phyloP scores from a whole-genome alignment of 257 asterid species.

The Forsythia suspensa region DNA sequence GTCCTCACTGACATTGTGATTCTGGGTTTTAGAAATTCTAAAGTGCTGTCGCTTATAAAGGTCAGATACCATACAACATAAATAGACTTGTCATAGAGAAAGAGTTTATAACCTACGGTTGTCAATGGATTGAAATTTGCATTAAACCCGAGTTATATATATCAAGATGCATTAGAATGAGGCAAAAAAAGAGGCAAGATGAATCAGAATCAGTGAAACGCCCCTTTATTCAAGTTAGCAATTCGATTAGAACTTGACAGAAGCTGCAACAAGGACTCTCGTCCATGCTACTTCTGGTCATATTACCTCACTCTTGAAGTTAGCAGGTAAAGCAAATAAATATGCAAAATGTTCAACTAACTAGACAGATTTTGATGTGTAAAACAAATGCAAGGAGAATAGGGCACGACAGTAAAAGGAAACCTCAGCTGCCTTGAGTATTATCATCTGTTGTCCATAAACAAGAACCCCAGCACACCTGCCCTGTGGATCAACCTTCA shows the following conservation, averaged over 20 bases:
- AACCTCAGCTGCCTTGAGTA: conserved; percentile 98
- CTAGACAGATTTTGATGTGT: not conserved
- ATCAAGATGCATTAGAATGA: not conserved
- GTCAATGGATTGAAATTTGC: too few species aligned
- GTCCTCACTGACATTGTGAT: too few species aligned
- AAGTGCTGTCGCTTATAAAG: too few species aligned
- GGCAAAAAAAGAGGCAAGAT: not conserved
- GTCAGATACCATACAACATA: too few species aligned
- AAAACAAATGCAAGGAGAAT: conserved; percentile 8
- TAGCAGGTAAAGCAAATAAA: not conserved
- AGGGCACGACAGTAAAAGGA: conserved; percentile 22
- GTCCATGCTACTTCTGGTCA: not conserved
- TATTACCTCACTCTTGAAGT: not conserved
- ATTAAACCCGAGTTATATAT: too few species aligned
- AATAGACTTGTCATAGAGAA: too few species aligned
- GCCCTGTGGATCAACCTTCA: conserved; percentile 92
- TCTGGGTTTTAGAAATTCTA: too few species aligned
- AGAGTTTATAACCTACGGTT: too few species aligned
- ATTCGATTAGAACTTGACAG: too few species aligned
- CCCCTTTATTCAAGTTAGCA: too few species aligned
- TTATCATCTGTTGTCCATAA: conserved; percentile 82
- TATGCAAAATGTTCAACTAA: not conserved
- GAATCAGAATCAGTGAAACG: not conserved
- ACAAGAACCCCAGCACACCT: conserved; percentile 90
- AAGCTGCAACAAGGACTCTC: not conserved